A percentile compares a stretch with the other conserved stretches of the same genome.
These are phyloP conservation scores for Nepenthes gracilis DNA, from an alignment of 148 eudicot species.

Conservation along the genomic window DNA sequence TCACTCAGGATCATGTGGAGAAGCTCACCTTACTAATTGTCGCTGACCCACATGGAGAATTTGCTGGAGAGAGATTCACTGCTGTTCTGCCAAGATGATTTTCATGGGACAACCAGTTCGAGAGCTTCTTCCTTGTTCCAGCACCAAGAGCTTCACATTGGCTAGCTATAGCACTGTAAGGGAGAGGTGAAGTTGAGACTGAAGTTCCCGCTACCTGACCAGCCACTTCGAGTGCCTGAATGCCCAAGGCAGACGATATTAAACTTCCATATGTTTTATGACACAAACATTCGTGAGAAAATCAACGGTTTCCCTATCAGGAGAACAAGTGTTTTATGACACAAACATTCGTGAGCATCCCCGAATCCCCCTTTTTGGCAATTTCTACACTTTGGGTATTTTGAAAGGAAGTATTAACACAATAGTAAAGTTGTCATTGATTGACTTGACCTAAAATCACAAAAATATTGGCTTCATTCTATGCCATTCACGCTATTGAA, in stretches of 20 bases:
- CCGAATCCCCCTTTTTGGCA: too few relatives aligned
- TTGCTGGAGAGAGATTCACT: slow-evolving; percentile 5
- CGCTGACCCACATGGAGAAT: slow-evolving; percentile 21
- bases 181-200: slow-evolving; percentile 73
- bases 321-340: too few relatives aligned
- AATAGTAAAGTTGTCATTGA: too few relatives aligned
- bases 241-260: background rate
- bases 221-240: slow-evolving; percentile 90
- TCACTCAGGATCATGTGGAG: too few relatives aligned
- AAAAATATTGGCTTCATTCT: too few relatives aligned
- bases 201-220: slow-evolving; percentile 92
- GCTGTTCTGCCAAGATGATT: slow-evolving; percentile 17
- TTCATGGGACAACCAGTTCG: slow-evolving; percentile 61
- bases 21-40: slow-evolving; percentile 30
- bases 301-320: background rate
- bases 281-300: background rate
- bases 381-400: too few relatives aligned
- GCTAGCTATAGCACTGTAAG: slow-evolving; percentile 72
- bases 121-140: slow-evolving; percentile 73
- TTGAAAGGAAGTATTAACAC: too few relatives aligned
- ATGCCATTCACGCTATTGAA: too few relatives aligned
- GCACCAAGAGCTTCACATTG: slow-evolving; percentile 86
- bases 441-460: too few relatives aligned
- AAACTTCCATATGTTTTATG: background rate
- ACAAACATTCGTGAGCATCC: too few relatives aligned